These are phyloP conservation scores for Caulochytrium protostelioides DNA, from an alignment of 371 early-diverging fungal genomes.

Conservation along the genomic window DNA sequence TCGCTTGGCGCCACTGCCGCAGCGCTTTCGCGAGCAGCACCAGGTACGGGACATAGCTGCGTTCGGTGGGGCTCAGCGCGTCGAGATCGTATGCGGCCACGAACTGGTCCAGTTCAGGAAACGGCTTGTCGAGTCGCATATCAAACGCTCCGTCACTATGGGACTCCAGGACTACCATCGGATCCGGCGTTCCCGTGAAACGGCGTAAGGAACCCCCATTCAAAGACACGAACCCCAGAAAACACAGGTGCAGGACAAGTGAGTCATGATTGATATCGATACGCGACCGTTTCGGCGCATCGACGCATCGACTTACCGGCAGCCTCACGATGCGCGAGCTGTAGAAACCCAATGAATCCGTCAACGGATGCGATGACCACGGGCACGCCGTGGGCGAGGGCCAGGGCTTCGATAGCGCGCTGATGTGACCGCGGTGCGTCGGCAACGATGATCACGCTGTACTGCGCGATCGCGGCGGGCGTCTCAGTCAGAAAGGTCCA, in stretches of 20 bases:
- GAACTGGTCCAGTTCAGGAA: conserved; percentile 38
- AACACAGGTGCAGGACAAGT: not conserved
- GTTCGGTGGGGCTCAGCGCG: conserved; percentile 38
- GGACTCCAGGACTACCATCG: conserved; percentile 62
- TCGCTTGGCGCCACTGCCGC: conserved; percentile 36
- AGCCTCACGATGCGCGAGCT: conserved; percentile 53
- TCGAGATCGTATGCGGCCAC: conserved; percentile 40
- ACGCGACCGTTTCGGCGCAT: not conserved
- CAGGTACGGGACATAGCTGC: conserved; percentile 62
- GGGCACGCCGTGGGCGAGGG: conserved; percentile 5
- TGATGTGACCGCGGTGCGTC: not conserved
- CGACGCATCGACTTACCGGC: conserved; percentile 16
- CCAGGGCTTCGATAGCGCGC: not conserved
- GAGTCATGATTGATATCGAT: not conserved
- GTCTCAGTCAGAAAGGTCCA: not conserved
- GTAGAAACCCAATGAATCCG: conserved; percentile 43
- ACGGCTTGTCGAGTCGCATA: conserved; percentile 60
- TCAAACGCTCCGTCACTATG: conserved; percentile 58
- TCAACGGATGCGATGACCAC: conserved; percentile 23
- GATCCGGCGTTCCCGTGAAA: too few species aligned
- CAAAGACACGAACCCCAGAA: not conserved
- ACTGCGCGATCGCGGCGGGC: not conserved
- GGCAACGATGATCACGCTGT: too few species aligned
- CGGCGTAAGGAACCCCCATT: not conserved
- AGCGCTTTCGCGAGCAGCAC: conserved; percentile 52